Base-by-base conservation (phyloP, 306 rosid genomes). In the Chamaecrista fasciculata region DNA sequence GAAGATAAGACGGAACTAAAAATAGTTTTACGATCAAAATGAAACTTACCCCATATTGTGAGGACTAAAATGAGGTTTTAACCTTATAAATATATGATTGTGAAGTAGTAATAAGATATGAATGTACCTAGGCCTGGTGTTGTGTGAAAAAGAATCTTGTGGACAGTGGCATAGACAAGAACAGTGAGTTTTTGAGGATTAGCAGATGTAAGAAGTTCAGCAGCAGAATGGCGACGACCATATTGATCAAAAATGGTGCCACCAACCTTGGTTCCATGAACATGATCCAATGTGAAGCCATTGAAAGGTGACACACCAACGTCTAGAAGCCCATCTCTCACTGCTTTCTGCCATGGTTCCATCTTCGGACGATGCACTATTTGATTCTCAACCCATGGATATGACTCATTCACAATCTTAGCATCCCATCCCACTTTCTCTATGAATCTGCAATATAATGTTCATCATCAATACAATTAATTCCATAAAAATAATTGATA, bases 201-300 rank as follows among this genome's bases (percentile, higher is more conserved):
- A 12, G 74, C 96, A 1, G 96, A 74, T 62, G 90, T 81, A 33
- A 94, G 86, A 4, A 94, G 75, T 55, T 94, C 97, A 15, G 97
- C 98, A 57, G 97, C 81, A 0, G 97, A 75, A 82, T 94, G 96
- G 26, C 97, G 91, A 42, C 86, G 90, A 51, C 96, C 96, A 2
- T 79, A 90, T n/a, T 81, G 67, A 49, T 94, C 98, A 3, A 82
- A 94, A 70, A 88, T 94, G 81, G 98, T 94, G 60, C 98, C 98
- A 11, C 98, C 98, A 56, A 94, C 83, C 64, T 94, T 94, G 68
- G 98, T 94, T 59, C 98, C 98, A 66, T 86, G 78, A 11, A 88
- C 14, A 71, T 94, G 98, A 79, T 94, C 97, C 56, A 86, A 90
- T 62, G 98, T 94, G 86, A 90, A 94, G 1, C 98, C 98, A 81